Percentiles rank a stretch among this genome's conserved stretches.
Conservation (phyloP, 2,329 filamentous ascomycete species). For the Colletotrichum horii region DNA sequence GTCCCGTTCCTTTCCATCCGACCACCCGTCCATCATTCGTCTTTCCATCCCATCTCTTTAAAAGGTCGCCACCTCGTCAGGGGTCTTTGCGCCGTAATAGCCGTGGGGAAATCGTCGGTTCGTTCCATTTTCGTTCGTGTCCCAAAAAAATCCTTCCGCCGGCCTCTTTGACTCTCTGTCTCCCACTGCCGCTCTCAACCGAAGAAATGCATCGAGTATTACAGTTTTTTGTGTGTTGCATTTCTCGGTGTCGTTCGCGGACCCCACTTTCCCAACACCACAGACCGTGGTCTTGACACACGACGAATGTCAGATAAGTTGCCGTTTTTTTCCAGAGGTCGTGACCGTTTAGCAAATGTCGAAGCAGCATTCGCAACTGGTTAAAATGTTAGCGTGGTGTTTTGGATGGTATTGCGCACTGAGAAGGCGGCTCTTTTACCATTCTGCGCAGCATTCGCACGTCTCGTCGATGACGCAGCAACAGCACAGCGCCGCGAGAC, state of each 20-base stretch:
- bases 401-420: not conserved
- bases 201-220: not conserved
- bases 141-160: not conserved
- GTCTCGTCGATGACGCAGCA: constrained; percentile 56
- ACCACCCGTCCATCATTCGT: not conserved
- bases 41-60: constrained; percentile 3
- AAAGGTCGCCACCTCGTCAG: not conserved
- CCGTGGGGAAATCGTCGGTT: not conserved
- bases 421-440: constrained; percentile 36
- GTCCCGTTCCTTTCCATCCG: not conserved
- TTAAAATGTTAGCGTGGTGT: not conserved
- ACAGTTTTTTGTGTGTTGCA: not conserved
- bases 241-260: not conserved
- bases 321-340: not conserved
- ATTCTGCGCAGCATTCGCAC: constrained; percentile 48
- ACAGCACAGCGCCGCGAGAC: constrained; percentile 54
- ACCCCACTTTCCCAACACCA: not conserved
- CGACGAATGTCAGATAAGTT: not conserved
- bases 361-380: constrained; percentile 41
- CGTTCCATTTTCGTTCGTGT: not conserved
- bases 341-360: constrained; percentile 23
- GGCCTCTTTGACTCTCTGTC: not conserved
- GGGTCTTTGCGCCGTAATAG: not conserved
- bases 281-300: not conserved
- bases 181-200: not conserved